These are phyloP conservation scores for Claviceps fusiformis DNA, from an alignment of 2,329 filamentous ascomycete genomes.

Conservation along the genomic window DNA sequence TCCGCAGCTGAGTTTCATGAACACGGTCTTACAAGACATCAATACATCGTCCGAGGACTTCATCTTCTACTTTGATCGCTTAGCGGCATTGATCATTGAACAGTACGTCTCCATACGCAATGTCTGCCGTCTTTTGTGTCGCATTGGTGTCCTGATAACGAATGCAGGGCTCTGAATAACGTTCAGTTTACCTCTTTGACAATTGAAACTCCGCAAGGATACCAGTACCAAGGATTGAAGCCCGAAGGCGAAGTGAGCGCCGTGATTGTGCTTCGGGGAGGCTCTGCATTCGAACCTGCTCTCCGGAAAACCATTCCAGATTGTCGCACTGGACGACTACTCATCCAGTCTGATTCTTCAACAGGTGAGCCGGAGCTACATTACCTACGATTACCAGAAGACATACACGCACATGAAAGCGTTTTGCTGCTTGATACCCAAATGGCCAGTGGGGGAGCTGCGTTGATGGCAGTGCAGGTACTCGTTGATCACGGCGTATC, in stretches of 20 bases:
- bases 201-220: slow-evolving; percentile 58
- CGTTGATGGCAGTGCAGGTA: slow-evolving; percentile 92
- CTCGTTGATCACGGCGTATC: slow-evolving; percentile 84
- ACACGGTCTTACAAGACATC: slow-evolving; percentile 75
- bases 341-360: slow-evolving; percentile 78
- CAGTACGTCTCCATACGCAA: slow-evolving; percentile 32
- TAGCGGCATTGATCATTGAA: slow-evolving; percentile 76
- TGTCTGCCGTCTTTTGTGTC: slow-evolving; percentile 1
- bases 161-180: slow-evolving; percentile 57
- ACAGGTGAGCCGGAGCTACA: slow-evolving; percentile 89
- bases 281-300: slow-evolving; percentile 76
- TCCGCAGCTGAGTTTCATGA: slow-evolving; percentile 73
- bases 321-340: slow-evolving; percentile 72
- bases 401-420: slow-evolving; percentile 61
- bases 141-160: slow-evolving; percentile 6
- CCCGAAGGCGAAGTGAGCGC: slow-evolving; percentile 66
- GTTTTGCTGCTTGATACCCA: slow-evolving; percentile 85
- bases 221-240: slow-evolving; percentile 57
- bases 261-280: slow-evolving; percentile 78
- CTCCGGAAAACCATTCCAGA: slow-evolving; percentile 85
- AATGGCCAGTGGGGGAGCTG: slow-evolving; percentile 78
- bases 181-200: slow-evolving; percentile 50
- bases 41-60: slow-evolving; percentile 76
- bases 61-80: slow-evolving; percentile 91
- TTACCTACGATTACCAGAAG: slow-evolving; percentile 65